Evolutionary conservation across 768 basidiomycete species (phyloP), one percentile per base, ranked within the genome.

Genomic region (Termitomyces sp.): DNA sequence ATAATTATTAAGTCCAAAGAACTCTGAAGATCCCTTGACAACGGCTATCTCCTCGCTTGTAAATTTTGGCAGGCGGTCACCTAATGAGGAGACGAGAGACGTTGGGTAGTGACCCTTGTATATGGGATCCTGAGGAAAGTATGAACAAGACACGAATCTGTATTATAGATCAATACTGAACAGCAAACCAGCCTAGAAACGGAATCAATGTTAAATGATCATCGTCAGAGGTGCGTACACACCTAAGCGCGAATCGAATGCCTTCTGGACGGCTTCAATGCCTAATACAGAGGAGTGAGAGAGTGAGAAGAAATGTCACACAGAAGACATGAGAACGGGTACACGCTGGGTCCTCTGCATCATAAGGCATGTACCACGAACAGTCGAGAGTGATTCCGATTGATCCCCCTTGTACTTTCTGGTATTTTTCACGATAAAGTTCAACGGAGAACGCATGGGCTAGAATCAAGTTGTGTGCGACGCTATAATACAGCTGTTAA

Each of bases 361-460:
- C 64, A 60, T 82, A 89, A 8, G 90, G 88, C 60, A 85, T 78
- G 49, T 79, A 77, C 80, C 82, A 86, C 57, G 82, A 77, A 14
- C 82, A 81, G 62, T 89, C 87, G 43, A 90, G 74, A 0, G 89
- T 90, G 65, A 92, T 86, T 2, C 87, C 88, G 61, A 90, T 87
- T 44, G 72, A 66, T 16, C 87, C 90, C 10, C 77, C 74, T 63
- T 88, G 83, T 1, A 58, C 64, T 2, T 73, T 59, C 68, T 83
- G 77, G 75, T 83, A 84, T 38, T 82, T 68, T 10, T 83, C 76
- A 35, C 85, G 80, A 66, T 90, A 90, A 13, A 81, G 66, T 65
- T 88, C 80, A 44, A 80, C 80, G 6, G 85, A 84, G 60, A 81
- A 72, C 5, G 85, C 87, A 61, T 91, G 90, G 0, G 89, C 75